A percentile compares a stretch with the other conserved stretches of the same genome.
These are phyloP conservation scores for Dissophora globulifera DNA, from an alignment of 192 early-diverging fungal species.

Conservation along the genomic window DNA sequence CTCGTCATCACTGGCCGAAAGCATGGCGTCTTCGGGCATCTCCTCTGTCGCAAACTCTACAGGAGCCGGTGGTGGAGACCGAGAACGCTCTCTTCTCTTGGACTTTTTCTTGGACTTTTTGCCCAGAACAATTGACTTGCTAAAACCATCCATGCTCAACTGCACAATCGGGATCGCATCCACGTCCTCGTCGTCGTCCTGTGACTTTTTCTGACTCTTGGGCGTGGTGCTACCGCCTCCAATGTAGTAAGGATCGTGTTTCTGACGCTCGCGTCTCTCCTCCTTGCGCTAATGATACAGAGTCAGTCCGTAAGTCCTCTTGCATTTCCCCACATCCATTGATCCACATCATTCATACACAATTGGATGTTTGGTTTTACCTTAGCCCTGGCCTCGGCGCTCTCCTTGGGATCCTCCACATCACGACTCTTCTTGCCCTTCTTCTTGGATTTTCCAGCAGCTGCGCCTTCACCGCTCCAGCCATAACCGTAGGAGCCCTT, in stretches of 20 bases:
- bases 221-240: slow-evolving; percentile 52
- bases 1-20: slow-evolving; percentile 62
- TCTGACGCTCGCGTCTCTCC: slow-evolving; percentile 59
- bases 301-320: no score
- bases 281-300: slow-evolving; percentile 54
- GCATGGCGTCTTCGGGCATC: slow-evolving; percentile 67
- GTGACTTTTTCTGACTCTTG: slow-evolving; percentile 50
- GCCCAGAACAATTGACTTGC: slow-evolving; percentile 32
- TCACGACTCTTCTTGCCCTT: slow-evolving; percentile 38
- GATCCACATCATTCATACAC: no score
- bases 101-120: slow-evolving; percentile 53
- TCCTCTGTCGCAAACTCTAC: slow-evolving; percentile 66
- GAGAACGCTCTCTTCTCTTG: slow-evolving; percentile 37
- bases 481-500: slow-evolving; percentile 44
- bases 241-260: slow-evolving; percentile 78
- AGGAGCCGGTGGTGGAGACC: slow-evolving; percentile 44
- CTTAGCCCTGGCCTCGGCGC: slow-evolving; percentile 54
- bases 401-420: slow-evolving; percentile 56
- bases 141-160: slow-evolving; percentile 69
- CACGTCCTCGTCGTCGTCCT: no score
- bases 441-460: slow-evolving; percentile 45
- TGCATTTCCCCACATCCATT: no score
- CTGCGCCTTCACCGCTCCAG: slow-evolving; percentile 42
- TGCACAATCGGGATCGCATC: slow-evolving; percentile 86
- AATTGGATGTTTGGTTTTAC: no score